These are phyloP conservation scores for Eutypa lata DNA, from an alignment of 2,329 filamentous ascomycete species.

Conservation along the genomic window DNA sequence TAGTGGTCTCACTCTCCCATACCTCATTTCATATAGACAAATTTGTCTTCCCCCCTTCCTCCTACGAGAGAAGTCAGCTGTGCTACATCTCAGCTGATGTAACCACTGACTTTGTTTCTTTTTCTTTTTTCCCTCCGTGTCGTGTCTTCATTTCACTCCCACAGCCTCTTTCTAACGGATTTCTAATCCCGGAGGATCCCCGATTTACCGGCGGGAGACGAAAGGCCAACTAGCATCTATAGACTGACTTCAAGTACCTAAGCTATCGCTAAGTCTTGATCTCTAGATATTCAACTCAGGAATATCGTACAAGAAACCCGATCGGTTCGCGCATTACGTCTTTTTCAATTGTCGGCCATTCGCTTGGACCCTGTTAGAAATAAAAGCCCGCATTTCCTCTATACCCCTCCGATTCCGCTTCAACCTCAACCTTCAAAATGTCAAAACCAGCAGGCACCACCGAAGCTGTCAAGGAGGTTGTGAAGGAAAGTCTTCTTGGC, in stretches of 20 bases:
- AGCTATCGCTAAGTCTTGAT: not conserved
- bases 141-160: not conserved
- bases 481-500: slow-evolving; percentile 80
- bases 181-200: not conserved
- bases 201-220: not conserved
- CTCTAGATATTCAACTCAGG: not conserved
- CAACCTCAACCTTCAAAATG: slow-evolving; percentile 27
- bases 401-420: not conserved
- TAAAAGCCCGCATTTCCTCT: not conserved
- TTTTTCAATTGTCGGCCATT: not conserved
- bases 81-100: not conserved
- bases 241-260: no score
- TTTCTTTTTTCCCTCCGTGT: not conserved
- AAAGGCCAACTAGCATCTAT: not conserved
- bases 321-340: not conserved
- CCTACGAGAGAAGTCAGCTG: not conserved
- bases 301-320: not conserved
- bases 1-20: not conserved
- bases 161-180: not conserved
- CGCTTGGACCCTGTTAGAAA: not conserved
- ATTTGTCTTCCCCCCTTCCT: not conserved
- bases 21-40: not conserved
- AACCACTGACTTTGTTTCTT: not conserved
- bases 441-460: slow-evolving; percentile 50
- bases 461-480: slow-evolving; percentile 65